Conservation (phyloP, 306 rosid species). For the Abrus precatorius region DNA sequence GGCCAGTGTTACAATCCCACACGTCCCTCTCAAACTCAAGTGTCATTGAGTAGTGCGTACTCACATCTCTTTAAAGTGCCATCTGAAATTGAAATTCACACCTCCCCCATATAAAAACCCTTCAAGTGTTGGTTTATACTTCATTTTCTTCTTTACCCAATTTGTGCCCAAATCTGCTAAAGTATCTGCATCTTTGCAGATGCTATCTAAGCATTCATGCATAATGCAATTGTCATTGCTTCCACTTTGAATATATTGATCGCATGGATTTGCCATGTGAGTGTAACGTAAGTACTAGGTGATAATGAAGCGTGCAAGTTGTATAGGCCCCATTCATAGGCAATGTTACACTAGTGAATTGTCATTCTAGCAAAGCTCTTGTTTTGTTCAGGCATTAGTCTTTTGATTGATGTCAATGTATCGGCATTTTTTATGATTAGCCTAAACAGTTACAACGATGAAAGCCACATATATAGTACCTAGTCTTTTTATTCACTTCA, state of each 20-base stretch:
- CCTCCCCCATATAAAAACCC: background rate
- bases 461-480: slow-evolving; percentile 9
- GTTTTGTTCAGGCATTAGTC: slow-evolving; percentile 26
- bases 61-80: background rate
- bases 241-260: slow-evolving; percentile 29
- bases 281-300: slow-evolving; percentile 32
- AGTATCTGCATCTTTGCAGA: slow-evolving; percentile 17
- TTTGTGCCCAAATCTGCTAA: slow-evolving; percentile 31
- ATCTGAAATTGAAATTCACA: slow-evolving; percentile 16
- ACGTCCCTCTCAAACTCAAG: slow-evolving; percentile 38
- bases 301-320: slow-evolving; percentile 37
- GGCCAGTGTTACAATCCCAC: slow-evolving; percentile 28
- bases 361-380: slow-evolving; percentile 23
- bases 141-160: slow-evolving; percentile 38
- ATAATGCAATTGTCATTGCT: slow-evolving; percentile 12
- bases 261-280: slow-evolving; percentile 35
- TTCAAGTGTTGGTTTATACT: slow-evolving; percentile 21
- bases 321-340: slow-evolving; percentile 39
- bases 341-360: slow-evolving; percentile 12
- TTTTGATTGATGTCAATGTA: slow-evolving; percentile 2
- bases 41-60: slow-evolving; percentile 10
- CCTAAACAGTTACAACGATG: slow-evolving; percentile 29
- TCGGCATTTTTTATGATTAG: slow-evolving; percentile 26
- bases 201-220: slow-evolving; percentile 20
- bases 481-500: background rate